Base-by-base conservation (phyloP, 192 early-diverging fungal species). In the Gonapodya prolifera region DNA sequence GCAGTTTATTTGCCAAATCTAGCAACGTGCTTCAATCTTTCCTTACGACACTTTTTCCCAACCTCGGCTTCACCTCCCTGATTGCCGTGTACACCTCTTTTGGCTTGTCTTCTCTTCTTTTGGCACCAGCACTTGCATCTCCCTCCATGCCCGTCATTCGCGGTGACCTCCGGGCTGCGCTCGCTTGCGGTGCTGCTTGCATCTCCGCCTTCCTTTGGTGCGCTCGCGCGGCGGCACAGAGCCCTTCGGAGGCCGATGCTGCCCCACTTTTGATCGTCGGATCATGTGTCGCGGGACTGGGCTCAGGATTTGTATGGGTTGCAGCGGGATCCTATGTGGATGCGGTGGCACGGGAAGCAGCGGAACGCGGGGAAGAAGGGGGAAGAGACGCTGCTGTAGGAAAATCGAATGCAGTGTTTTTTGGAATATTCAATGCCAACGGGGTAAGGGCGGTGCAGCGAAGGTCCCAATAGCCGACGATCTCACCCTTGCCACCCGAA, bases 31-130 rank as follows among this genome's bases (percentile, higher is more conserved):
- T 32, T 29, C 71, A 73, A 32, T 30, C 18, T 29, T 73, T 73
- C 71, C 71, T 73, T 29, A 73, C 71, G 8, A 73, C 71, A 2
- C 71, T 73, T 2, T 73, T 73, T 29, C 71, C 71, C 71, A 32
- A 8, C 18, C 32, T 30, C 18, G 71, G 71, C 71, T 73, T 73
- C 71, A 2, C 32, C 71, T 73, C 18, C 28, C 71, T 73, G 18
- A 32, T 32, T 29, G 28, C 32, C 71, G 8, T 73, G 8, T 73
- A 30, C 71, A 13, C 71, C 71, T 73, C 71, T 8, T 73, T 73
- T 29, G 71, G 71, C 71, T 13, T 73, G 8, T 73, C 71, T 29
- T 73, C 71, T 32, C 18, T 73, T 29, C 45, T 61, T 23, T 29
- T 73, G 8, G 71, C 71, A 13, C 71, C 71, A 2, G 32, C 31